These are phyloP conservation scores for Xylaria scruposa DNA, from an alignment of 495 filamentous ascomycete species.

Conservation along the genomic window DNA sequence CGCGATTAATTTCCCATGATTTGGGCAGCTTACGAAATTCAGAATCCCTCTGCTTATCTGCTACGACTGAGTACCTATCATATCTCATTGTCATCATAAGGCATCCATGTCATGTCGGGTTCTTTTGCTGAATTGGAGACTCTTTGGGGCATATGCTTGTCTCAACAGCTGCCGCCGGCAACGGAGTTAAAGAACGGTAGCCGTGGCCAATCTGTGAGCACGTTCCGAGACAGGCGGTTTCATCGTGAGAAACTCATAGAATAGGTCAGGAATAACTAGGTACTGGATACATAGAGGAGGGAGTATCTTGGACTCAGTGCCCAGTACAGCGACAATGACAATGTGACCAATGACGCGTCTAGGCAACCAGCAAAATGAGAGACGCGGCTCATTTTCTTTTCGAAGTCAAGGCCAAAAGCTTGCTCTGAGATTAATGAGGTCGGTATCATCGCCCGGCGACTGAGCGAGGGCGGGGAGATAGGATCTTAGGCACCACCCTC, in stretches of 20 bases:
- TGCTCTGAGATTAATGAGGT: neutral
- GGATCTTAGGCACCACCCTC: constrained; percentile 66
- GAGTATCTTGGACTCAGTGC: neutral
- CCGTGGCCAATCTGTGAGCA: neutral
- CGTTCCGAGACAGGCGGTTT: neutral
- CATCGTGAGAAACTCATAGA: neutral
- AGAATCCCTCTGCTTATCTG: neutral
- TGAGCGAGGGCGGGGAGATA: neutral
- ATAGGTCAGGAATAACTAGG: neutral
- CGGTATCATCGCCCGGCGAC: neutral
- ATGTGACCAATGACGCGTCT: neutral
- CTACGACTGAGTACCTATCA: neutral
- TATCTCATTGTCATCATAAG: constrained; percentile 8
- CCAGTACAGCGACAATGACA: neutral
- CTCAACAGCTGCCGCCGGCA: constrained; percentile 10
- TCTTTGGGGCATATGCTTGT: neutral
- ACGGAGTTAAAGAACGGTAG: neutral
- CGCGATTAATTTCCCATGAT: neutral
- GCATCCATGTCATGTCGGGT: constrained; percentile 19
- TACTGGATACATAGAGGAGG: constrained; percentile 1
- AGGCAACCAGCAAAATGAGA: neutral
- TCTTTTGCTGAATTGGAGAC: constrained; percentile 8
- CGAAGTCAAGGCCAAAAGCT: neutral
- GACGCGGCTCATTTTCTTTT: neutral
- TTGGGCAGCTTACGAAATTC: neutral